Conservation (phyloP, 495 filamentous ascomycete species). For the Xylaria venustula region DNA sequence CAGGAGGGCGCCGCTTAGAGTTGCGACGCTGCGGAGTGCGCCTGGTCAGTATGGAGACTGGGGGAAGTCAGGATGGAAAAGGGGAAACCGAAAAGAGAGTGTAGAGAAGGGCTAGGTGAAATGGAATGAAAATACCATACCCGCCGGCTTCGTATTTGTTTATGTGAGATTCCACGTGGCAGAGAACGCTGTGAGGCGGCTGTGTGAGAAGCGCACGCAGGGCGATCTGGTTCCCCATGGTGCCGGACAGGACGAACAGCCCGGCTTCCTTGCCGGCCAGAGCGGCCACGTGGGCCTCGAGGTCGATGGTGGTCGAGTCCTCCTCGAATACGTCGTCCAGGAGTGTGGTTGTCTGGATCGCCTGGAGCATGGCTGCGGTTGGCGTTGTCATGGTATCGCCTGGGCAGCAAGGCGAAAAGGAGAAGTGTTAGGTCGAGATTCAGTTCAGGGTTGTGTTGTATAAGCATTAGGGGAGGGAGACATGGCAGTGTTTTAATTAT, state of each 20-base stretch:
- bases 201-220: constrained; percentile 65
- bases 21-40: constrained; percentile 40
- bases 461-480: too few relatives aligned
- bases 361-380: constrained; percentile 72
- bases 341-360: constrained; percentile 57
- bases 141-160: constrained; percentile 73
- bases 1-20: constrained; percentile 56
- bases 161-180: constrained; percentile 66
- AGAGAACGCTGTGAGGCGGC: constrained; percentile 70
- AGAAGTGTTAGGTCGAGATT: neutral
- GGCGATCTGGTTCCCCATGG: constrained; percentile 84
- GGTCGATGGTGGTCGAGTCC: constrained; percentile 72
- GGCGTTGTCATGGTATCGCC: constrained; percentile 87
- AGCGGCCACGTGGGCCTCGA: constrained; percentile 67
- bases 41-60: constrained; percentile 9
- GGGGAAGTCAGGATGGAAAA: neutral
- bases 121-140: constrained; percentile 17
- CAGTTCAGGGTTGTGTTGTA: neutral
- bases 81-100: neutral
- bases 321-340: constrained; percentile 84
- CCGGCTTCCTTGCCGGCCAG: constrained; percentile 71
- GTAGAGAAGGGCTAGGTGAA: too few relatives aligned
- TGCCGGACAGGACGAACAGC: constrained; percentile 80
- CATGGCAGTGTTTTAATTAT: too few relatives aligned
- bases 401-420: constrained; percentile 22